Percentiles rank a stretch among this genome's conserved stretches.
Conservation (phyloP, 306 rosid genomes). For the Bauhinia variegata region DNA sequence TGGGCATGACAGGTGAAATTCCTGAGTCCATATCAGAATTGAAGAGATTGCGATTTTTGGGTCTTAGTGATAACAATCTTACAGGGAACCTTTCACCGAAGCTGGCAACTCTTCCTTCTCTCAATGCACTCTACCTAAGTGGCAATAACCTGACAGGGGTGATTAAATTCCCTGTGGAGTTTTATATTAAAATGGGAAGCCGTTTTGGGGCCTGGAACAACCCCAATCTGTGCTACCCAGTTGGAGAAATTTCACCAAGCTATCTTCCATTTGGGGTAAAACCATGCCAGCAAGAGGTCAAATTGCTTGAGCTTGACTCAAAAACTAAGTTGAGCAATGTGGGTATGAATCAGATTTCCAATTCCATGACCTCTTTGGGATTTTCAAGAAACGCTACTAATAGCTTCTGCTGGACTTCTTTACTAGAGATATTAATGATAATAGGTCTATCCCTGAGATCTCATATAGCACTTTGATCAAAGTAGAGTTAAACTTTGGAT, state of each 20-base stretch:
- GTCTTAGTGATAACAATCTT: constrained; percentile 76
- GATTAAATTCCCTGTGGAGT: constrained; percentile 61
- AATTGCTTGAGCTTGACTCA: constrained; percentile 45
- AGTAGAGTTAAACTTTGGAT: constrained; percentile 8
- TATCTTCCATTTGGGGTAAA: constrained; percentile 72
- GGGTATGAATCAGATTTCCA: constrained; percentile 37
- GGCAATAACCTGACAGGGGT: constrained; percentile 79
- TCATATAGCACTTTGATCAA: constrained; percentile 33
- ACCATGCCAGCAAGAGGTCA: constrained; percentile 65
- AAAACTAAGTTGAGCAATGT: constrained; percentile 34
- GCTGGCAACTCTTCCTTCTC: constrained; percentile 68
- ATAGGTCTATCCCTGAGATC: constrained; percentile 36
- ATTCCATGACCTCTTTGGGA: constrained; percentile 53
- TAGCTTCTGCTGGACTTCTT: constrained; percentile 53
- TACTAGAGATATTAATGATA: constrained; percentile 41
- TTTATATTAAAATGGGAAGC: constrained; percentile 74
- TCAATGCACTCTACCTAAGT: constrained; percentile 73
- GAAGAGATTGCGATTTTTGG: constrained; percentile 74
- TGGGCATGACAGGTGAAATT: constrained; percentile 71
- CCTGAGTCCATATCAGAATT: constrained; percentile 72
- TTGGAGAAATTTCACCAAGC: constrained; percentile 44
- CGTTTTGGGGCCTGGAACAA: constrained; percentile 88
- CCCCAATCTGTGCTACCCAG: constrained; percentile 73
- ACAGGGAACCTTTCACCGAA: constrained; percentile 64
- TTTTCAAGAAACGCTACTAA: constrained; percentile 35